A percentile compares a stretch with the other conserved stretches of the same genome.
Evolutionary conservation across 495 filamentous ascomycete species (phyloP).

Genomic region (Margaritispora aquatica): DNA sequence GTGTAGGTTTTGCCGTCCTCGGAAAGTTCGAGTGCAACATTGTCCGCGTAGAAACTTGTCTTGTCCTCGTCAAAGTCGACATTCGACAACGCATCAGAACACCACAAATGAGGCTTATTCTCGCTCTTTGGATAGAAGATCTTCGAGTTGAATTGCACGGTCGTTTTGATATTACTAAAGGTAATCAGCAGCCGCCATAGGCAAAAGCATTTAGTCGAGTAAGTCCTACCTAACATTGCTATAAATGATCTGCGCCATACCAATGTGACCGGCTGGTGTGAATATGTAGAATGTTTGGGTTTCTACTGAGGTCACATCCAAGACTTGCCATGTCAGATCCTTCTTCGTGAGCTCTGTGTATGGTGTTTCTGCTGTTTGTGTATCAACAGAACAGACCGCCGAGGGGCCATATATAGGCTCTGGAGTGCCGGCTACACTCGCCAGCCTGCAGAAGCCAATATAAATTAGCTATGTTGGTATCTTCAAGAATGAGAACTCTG

Average conservation of each 20-base stretch:
- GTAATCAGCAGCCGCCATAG: slow-evolving; percentile 25
- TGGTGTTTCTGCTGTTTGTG: slow-evolving; percentile 72
- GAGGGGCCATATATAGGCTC: slow-evolving; percentile 94
- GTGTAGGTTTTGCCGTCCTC: slow-evolving; percentile 75
- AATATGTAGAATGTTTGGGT: slow-evolving; percentile 95
- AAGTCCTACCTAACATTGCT: slow-evolving; percentile 91
- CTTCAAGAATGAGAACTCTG: slow-evolving; percentile 10
- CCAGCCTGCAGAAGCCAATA: slow-evolving; percentile 51
- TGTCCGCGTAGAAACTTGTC: slow-evolving; percentile 74
- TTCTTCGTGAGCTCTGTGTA: slow-evolving; percentile 73
- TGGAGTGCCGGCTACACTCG: slow-evolving; percentile 87
- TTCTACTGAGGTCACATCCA: slow-evolving; percentile 85
- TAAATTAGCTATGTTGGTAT: slow-evolving; percentile 8
- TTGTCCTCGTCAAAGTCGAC: slow-evolving; percentile 79
- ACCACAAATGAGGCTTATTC: slow-evolving; percentile 69
- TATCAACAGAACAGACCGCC: slow-evolving; percentile 77
- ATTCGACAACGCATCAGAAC: slow-evolving; percentile 66
- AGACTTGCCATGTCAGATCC: slow-evolving; percentile 72
- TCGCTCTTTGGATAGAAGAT: slow-evolving; percentile 67
- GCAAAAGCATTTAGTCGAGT: not conserved
- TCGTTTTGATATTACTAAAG: slow-evolving; percentile 77
- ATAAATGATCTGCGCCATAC: slow-evolving; percentile 88
- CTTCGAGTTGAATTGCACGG: slow-evolving; percentile 86
- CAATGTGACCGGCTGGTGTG: slow-evolving; percentile 69
- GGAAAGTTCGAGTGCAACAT: slow-evolving; percentile 73